Evolutionary conservation across 441 rosid genomes (phyloP).

Genomic region (Kokia cookei): DNA sequence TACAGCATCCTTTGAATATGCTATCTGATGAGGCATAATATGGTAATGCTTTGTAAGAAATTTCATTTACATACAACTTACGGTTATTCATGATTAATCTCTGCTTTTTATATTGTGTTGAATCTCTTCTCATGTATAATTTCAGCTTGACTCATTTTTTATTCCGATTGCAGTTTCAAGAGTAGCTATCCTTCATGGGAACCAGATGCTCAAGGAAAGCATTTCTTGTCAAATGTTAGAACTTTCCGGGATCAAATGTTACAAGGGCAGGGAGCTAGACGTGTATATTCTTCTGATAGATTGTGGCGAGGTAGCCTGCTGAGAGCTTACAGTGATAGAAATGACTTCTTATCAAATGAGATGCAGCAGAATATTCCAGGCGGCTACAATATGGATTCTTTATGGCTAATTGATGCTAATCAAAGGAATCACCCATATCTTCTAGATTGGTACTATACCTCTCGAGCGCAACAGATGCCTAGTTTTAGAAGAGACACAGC

Average conservation of each 20-base stretch:
- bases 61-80: neutral
- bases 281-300: conserved; percentile 34
- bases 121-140: neutral
- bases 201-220: conserved; percentile 74
- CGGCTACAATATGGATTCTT: conserved; percentile 44
- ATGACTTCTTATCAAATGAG: conserved; percentile 38
- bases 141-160: neutral
- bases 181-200: conserved; percentile 88
- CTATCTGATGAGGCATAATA: neutral
- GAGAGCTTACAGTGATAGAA: conserved; percentile 45
- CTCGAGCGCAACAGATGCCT: conserved; percentile 34
- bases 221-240: conserved; percentile 62
- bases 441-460: conserved; percentile 83
- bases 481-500: conserved; percentile 18
- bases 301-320: conserved; percentile 43
- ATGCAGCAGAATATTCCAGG: conserved; percentile 28
- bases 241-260: conserved; percentile 73
- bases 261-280: conserved; percentile 41
- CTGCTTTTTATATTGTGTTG: neutral
- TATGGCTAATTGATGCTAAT: conserved; percentile 68
- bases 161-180: conserved; percentile 64
- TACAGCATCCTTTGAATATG: neutral
- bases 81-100: neutral
- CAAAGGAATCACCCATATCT: conserved; percentile 75
- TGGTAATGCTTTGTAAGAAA: neutral